Conservation (phyloP, 2,329 filamentous ascomycete species). For the Fusarium mundagurra region DNA sequence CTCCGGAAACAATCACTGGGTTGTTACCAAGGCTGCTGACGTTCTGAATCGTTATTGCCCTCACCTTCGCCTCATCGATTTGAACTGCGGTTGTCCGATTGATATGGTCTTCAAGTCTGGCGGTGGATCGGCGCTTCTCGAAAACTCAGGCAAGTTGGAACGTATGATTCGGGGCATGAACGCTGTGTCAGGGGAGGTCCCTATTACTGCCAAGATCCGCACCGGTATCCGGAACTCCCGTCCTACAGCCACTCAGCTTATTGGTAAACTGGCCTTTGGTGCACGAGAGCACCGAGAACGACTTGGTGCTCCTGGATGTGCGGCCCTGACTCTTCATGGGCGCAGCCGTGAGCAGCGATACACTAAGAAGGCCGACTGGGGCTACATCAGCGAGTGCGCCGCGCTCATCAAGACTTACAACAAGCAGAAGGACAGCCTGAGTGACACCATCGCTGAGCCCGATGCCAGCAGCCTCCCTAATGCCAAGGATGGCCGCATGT, state of each 20-base stretch:
- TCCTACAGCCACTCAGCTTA: slow-evolving; percentile 82
- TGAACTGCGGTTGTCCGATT: slow-evolving; percentile 98
- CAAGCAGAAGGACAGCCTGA: slow-evolving; percentile 68
- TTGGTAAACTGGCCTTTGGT: slow-evolving; percentile 85
- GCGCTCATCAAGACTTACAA: slow-evolving; percentile 85
- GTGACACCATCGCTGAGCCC: slow-evolving; percentile 81
- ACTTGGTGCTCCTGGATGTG: slow-evolving; percentile 82
- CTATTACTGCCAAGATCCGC: slow-evolving; percentile 93
- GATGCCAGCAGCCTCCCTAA: slow-evolving; percentile 79
- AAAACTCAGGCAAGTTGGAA: slow-evolving; percentile 86
- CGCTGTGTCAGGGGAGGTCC: slow-evolving; percentile 86
- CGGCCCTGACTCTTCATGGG: slow-evolving; percentile 95
- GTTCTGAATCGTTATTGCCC: slow-evolving; percentile 80
- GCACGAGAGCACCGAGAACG: slow-evolving; percentile 75
- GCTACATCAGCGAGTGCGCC: slow-evolving; percentile 90
- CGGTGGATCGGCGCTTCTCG: slow-evolving; percentile 91
- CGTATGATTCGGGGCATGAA: slow-evolving; percentile 98
- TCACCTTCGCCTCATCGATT: slow-evolving; percentile 86
- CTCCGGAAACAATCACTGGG: slow-evolving; percentile 90
- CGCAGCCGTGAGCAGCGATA: slow-evolving; percentile 95
- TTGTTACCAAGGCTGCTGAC: slow-evolving; percentile 89
- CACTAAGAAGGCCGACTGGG: slow-evolving; percentile 91
- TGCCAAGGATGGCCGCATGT: slow-evolving; percentile 74
- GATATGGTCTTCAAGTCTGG: slow-evolving; percentile 91
- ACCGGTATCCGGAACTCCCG: slow-evolving; percentile 85